Percentiles rank a stretch among this genome's conserved stretches.
Conservation (phyloP, 108 stramenopile species). For the Epithemia pelagica region DNA sequence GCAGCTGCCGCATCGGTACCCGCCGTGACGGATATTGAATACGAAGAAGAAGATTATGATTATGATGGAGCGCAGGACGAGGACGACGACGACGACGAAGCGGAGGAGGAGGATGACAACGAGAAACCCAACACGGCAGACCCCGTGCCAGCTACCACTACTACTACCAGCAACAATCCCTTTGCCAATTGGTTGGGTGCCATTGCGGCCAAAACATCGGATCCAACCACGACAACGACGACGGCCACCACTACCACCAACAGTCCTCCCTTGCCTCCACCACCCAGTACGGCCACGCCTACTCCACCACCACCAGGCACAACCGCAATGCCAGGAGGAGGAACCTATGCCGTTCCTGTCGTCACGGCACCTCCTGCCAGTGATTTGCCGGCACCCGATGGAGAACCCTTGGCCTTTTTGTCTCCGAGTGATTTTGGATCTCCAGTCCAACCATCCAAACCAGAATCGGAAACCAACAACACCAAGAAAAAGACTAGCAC, state of each 20-base stretch:
- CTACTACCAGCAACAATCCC: conserved; percentile 26
- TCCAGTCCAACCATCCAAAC: conserved; percentile 44
- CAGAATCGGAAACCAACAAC: conserved; percentile 47
- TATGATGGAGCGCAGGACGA: conserved; percentile 34
- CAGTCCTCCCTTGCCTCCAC: conserved; percentile 2
- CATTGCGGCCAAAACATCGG: conserved; percentile 19
- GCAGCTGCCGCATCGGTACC: conserved; percentile 7
- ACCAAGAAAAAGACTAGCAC: conserved; percentile 37
- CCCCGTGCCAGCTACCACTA: conserved; percentile 13
- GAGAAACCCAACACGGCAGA: conserved; percentile 20
- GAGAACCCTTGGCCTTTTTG: conserved; percentile 10
- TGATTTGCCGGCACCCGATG: conserved; percentile 15
- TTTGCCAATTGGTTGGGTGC: conserved; percentile 82
- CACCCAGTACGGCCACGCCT: not conserved
- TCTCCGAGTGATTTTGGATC: conserved; percentile 1
- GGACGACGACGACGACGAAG: conserved; percentile 30
- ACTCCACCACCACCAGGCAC: not conserved
- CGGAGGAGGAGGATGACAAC: conserved; percentile 25
- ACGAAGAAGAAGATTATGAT: conserved; percentile 28
- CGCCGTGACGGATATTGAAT: conserved; percentile 12
- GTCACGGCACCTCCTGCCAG: conserved; percentile 10
- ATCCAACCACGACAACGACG: not conserved
- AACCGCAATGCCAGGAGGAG: not conserved
- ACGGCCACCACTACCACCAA: not conserved
- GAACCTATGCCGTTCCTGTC: conserved; percentile 1